Conservation (phyloP, 73 alveolate genomes). For the Paramecium sonneborni region DNA sequence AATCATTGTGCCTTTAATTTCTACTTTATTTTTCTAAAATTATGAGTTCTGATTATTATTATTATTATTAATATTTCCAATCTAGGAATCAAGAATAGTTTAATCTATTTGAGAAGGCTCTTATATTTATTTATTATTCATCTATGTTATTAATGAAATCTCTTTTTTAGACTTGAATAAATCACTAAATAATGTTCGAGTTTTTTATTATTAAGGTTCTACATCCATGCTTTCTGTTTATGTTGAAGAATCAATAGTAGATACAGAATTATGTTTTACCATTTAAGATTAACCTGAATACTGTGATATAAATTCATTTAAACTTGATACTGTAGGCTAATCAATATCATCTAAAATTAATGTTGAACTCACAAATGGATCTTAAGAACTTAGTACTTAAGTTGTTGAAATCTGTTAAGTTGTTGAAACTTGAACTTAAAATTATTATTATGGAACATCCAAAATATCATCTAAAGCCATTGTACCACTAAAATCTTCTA, state of each 20-base stretch:
- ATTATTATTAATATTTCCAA: background rate
- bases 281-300: background rate
- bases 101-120: background rate
- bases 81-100: background rate
- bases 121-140: background rate
- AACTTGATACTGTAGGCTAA: background rate
- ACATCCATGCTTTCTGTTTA: background rate
- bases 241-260: background rate
- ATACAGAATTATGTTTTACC: background rate
- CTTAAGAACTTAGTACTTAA: background rate
- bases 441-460: background rate
- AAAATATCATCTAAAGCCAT: conserved; percentile 29
- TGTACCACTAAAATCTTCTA: conserved; percentile 28
- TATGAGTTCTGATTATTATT: background rate
- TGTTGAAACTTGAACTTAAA: background rate
- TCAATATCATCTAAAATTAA: background rate
- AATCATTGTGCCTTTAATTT: background rate
- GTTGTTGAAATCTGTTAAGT: background rate
- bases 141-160: background rate
- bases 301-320: background rate
- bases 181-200: background rate
- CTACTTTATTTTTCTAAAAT: background rate
- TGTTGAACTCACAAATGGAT: background rate
- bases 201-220: background rate
- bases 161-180: background rate